phyloP scores from a whole-genome alignment of 495 filamentous ascomycete genomes.

The Neurospora sp. region DNA sequence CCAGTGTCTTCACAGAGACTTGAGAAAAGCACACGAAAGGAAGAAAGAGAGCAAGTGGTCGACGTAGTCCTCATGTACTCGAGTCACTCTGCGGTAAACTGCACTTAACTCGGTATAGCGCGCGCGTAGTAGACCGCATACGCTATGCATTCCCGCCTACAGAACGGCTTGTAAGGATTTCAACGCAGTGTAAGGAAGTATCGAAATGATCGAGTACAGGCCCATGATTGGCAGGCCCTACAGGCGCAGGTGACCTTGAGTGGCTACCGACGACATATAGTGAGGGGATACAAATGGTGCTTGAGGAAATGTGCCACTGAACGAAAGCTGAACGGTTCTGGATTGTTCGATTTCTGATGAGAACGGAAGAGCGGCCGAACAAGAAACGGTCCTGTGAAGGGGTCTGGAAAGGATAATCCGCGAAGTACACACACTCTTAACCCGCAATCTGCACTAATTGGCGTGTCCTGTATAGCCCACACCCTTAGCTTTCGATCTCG shows the following conservation, averaged over 20 bases:
- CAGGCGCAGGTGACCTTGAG: neutral
- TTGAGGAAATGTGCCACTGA: neutral
- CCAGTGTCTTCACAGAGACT: neutral
- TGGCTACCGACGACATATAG: neutral
- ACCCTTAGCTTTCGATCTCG: neutral
- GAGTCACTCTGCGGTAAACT: neutral
- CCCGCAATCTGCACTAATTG: neutral
- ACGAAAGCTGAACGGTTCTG: neutral
- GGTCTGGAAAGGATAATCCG: neutral
- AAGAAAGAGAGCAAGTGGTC: neutral
- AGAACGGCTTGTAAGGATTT: neutral
- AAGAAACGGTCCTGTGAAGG: neutral
- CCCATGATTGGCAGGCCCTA: neutral
- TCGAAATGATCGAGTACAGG: neutral
- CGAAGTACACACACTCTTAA: neutral
- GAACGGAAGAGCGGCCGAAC: neutral
- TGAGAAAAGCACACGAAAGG: neutral
- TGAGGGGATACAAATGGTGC: neutral
- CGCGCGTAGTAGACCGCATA: neutral
- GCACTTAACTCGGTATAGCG: neutral
- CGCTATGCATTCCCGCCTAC: neutral
- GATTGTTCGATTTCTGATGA: neutral
- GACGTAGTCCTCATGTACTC: neutral
- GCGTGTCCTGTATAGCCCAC: neutral
- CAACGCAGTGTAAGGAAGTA: neutral